Base-by-base conservation (phyloP, 2,329 filamentous ascomycete species). In the Phaeosphaeriaceae sp. region DNA sequence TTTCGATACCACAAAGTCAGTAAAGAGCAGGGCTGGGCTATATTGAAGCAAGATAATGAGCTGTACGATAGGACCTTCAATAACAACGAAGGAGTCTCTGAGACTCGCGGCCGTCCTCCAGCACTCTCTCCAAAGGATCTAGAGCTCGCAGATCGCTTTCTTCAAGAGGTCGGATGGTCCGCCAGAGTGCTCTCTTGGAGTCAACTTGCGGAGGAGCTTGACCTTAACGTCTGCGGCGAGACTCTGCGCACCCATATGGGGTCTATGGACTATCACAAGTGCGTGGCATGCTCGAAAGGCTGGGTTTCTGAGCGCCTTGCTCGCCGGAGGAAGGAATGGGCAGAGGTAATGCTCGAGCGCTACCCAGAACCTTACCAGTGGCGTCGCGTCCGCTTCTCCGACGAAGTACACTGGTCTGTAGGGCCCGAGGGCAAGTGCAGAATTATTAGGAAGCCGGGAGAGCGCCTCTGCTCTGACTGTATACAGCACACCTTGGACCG, bases 101-200 rank as follows among this genome's bases (percentile, higher is more conserved):
- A 52, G 38, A 34, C 39, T 4, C 11, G 18, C 28, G 45, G 40
- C 11, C 17, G 46, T 9, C 33, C 20, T 18, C 35, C 21, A 12
- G 16, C 20, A 12, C 15, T 51, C 21, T 40, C 30, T 16, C 30
- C 29, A 17, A 26, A 45, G 34, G 21, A 54, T 12, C 9, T 48
- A 6, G 4, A 34, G 13, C n/a, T 43, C 16, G 33, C 18, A 23
- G 40, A 54, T 23, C 20, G 39, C 16, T 46, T 50, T 20, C 33
- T 54, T 28, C n/a, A 54, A 41, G 43, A 50, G 26, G 13, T 28
- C 16, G 43, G 51, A 18, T 54, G 28, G 37, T 34, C 45, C 12
- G 38, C 43, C 17, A 29, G 43, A 6, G 17, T 45, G 8, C 28
- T 48, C 6, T 42, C 36, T 7, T 53, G 37, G 50, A 35, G 35